phyloP scores from a whole-genome alignment of 2,329 filamentous ascomycete species.

The Apiospora koreana region DNA sequence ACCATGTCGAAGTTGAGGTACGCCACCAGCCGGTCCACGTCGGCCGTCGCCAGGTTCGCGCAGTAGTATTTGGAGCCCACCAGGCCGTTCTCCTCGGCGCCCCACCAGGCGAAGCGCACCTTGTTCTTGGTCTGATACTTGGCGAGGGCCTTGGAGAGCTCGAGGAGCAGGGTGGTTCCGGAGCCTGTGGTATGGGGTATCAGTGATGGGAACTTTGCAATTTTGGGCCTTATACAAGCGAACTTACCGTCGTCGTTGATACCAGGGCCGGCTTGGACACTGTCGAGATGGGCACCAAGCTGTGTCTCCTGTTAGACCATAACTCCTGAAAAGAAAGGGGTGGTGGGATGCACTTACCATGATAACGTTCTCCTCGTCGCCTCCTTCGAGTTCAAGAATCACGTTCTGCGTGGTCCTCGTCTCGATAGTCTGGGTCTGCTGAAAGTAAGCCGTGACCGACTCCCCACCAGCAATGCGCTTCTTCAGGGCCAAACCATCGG shows the following conservation, averaged over 20 bases:
- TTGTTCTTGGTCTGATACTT: conserved; percentile 31
- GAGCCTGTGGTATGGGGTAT: conserved; percentile 18
- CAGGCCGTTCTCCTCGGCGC: conserved; percentile 32
- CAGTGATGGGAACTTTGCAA: neutral
- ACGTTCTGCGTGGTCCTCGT: conserved; percentile 26
- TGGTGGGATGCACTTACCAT: conserved; percentile 10
- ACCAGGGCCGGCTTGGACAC: conserved; percentile 32
- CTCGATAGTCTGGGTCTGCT: conserved; percentile 40
- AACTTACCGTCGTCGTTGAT: conserved; percentile 33
- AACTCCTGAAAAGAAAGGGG: too few species aligned
- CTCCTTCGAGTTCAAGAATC: conserved; percentile 34
- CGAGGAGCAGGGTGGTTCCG: conserved; percentile 30
- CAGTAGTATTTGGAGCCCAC: conserved; percentile 34
- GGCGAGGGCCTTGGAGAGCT: conserved; percentile 25
- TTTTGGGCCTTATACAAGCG: too few species aligned
- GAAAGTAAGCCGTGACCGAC: conserved; percentile 39
- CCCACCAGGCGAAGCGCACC: conserved; percentile 36
- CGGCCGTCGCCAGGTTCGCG: conserved; percentile 24
- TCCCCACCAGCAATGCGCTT: conserved; percentile 41
- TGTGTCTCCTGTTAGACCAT: neutral
- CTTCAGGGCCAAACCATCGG: conserved; percentile 42
- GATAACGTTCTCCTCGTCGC: conserved; percentile 27
- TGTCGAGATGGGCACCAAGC: conserved; percentile 34
- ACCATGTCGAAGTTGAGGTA: conserved; percentile 42
- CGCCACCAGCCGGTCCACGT: conserved; percentile 29